A percentile compares a stretch with the other conserved stretches of the same genome.
These are phyloP conservation scores for Trypanosoma cruzi DNA, from an alignment of 208 protist species.

Conservation along the genomic window DNA sequence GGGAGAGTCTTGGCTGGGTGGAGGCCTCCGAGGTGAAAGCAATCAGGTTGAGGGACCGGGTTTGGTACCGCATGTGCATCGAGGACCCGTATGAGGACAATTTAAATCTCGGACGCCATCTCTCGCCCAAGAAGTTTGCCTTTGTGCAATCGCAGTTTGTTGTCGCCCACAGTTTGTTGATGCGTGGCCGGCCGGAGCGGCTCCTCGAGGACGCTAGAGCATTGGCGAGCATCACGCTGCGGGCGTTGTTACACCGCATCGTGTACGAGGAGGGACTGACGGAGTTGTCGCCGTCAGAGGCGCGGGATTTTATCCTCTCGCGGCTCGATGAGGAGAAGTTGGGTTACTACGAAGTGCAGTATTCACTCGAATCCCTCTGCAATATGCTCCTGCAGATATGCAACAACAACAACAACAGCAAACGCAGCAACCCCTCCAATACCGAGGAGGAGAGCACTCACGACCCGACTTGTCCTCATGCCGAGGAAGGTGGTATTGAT, in stretches of 20 bases:
- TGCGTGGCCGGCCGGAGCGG: constrained; percentile 1
- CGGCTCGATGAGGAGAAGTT: constrained; percentile 16
- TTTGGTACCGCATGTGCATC: constrained; percentile 74
- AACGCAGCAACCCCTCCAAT: not conserved
- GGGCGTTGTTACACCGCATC: constrained; percentile 5
- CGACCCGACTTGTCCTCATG: not conserved
- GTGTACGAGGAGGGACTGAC: constrained; percentile 31
- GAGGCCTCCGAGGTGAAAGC: constrained; percentile 28
- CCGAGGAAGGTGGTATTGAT: not conserved
- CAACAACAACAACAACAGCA: not conserved
- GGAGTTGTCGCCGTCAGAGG: constrained; percentile 21
- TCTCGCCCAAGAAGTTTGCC: constrained; percentile 46
- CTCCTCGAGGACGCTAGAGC: constrained; percentile 5
- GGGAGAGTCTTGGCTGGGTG: constrained; percentile 38
- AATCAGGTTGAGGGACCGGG: constrained; percentile 38
- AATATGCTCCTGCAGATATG: not conserved
- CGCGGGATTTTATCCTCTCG: constrained; percentile 5
- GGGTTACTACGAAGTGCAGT: constrained; percentile 41
- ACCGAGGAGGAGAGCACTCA: not conserved
- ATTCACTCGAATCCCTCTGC: constrained; percentile 51
- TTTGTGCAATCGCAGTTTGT: constrained; percentile 76
- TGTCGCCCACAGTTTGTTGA: constrained; percentile 24
- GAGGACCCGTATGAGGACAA: constrained; percentile 83
- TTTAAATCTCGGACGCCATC: constrained; percentile 72
- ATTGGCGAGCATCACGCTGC: not conserved